These are phyloP conservation scores for Sporothrix sp. DNA, from an alignment of 2,329 filamentous ascomycete genomes.

Conservation along the genomic window DNA sequence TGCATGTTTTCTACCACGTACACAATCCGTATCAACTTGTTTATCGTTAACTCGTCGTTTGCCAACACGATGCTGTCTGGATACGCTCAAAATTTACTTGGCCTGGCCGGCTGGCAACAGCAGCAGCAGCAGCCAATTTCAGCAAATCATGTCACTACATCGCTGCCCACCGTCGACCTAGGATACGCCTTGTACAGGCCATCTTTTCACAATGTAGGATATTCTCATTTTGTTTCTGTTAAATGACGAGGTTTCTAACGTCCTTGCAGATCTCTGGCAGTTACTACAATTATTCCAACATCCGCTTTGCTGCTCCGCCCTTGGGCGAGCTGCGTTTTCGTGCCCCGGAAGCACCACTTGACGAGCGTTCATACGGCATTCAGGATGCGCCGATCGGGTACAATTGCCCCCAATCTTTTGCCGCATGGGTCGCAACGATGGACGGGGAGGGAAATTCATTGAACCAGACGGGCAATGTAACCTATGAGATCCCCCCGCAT, in stretches of 20 bases:
- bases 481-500: neutral
- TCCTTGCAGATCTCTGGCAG: neutral
- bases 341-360: neutral
- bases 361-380: neutral
- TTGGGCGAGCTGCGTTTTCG: neutral
- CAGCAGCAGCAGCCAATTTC: neutral
- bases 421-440: conserved; percentile 1
- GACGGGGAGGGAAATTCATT: neutral
- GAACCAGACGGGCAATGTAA: conserved; percentile 1
- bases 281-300: conserved; percentile 1
- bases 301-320: conserved; percentile 2
- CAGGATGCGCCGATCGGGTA: neutral
- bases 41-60: no score
- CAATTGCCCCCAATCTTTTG: conserved; percentile 1
- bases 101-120: neutral
- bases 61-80: neutral
- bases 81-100: neutral
- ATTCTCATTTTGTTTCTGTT: neutral
- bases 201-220: conserved; percentile 2
- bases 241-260: neutral
- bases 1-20: no score
- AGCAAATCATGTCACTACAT: neutral
- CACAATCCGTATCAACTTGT: no score
- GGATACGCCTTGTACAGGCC: conserved; percentile 1
- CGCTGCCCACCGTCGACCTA: neutral